These are phyloP conservation scores for Aspergillus affinis DNA, from an alignment of 495 filamentous ascomycete genomes.

Conservation along the genomic window DNA sequence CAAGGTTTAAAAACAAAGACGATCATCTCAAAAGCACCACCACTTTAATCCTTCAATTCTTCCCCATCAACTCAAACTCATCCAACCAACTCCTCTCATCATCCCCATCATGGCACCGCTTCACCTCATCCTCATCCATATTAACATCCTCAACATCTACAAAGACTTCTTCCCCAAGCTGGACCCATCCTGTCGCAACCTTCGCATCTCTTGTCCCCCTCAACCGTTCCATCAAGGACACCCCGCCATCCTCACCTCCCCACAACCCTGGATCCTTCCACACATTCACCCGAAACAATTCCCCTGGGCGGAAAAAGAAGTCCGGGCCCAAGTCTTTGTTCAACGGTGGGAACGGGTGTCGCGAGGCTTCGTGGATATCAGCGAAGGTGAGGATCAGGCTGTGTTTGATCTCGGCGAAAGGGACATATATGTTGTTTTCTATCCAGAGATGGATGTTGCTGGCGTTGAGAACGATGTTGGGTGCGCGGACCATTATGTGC, in stretches of 20 bases:
- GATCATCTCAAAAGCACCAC: too few relatives aligned
- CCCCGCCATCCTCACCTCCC: too few relatives aligned
- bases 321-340: conserved; percentile 8
- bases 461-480: conserved; percentile 10
- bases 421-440: not conserved
- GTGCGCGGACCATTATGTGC: conserved; percentile 33
- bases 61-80: not conserved
- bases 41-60: not conserved
- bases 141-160: not conserved
- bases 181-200: not conserved
- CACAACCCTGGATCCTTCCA: conserved; percentile 20
- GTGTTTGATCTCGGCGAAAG: conserved; percentile 4
- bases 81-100: not conserved
- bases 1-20: too few relatives aligned
- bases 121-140: not conserved
- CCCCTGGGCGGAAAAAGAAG: conserved; percentile 32
- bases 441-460: not conserved
- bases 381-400: conserved; percentile 20
- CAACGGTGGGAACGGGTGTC: conserved; percentile 31
- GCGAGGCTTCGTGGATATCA: conserved; percentile 25
- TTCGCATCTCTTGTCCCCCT: not conserved
- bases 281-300: conserved; percentile 25
- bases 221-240: not conserved
- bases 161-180: not conserved
- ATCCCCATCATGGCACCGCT: not conserved